A percentile compares a stretch with the other conserved stretches of the same genome.
Evolutionary conservation across 1,284 basidiomycete genomes (phyloP).

Genomic region (Papiliotrema fonsecae): DNA sequence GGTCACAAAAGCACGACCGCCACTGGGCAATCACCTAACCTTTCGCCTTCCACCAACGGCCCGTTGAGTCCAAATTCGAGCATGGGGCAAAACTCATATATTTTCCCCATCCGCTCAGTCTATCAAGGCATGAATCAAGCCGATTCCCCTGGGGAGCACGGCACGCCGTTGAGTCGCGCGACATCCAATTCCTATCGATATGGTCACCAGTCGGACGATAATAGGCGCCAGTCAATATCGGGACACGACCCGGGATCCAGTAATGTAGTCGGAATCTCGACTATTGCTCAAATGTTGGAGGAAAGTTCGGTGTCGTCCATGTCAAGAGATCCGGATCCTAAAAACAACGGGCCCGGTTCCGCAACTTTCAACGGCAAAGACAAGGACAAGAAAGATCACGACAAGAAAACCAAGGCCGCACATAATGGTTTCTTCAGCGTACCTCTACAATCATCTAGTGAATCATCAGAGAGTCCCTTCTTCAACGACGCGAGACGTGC

Average conservation of each 20-base stretch:
- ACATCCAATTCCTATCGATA: background rate
- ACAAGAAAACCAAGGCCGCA: background rate
- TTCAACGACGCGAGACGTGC: conserved; percentile 9
- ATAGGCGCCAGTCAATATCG: background rate
- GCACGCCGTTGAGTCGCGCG: background rate
- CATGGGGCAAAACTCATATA: conserved; percentile 23
- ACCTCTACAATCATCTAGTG: conserved; percentile 2
- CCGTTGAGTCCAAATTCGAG: conserved; percentile 19
- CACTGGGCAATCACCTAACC: background rate
- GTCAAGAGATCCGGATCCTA: conserved; percentile 1
- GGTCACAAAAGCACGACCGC: conserved; percentile 1
- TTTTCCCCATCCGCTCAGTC: conserved; percentile 44
- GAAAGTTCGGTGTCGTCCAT: background rate
- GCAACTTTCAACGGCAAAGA: conserved; percentile 14
- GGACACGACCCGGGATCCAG: background rate
- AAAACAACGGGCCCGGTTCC: conserved; percentile 2
- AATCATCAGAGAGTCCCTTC: conserved; percentile 10
- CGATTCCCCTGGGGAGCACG: conserved; percentile 1
- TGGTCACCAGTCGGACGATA: background rate
- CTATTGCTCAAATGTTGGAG: conserved; percentile 27
- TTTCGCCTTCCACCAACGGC: conserved; percentile 13
- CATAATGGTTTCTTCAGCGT: conserved; percentile 11
- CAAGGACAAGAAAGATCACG: background rate
- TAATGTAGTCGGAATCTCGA: conserved; percentile 14
- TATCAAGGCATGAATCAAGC: conserved; percentile 22